Conservation (phyloP, 768 basidiomycete species). For the Suillus americanus region DNA sequence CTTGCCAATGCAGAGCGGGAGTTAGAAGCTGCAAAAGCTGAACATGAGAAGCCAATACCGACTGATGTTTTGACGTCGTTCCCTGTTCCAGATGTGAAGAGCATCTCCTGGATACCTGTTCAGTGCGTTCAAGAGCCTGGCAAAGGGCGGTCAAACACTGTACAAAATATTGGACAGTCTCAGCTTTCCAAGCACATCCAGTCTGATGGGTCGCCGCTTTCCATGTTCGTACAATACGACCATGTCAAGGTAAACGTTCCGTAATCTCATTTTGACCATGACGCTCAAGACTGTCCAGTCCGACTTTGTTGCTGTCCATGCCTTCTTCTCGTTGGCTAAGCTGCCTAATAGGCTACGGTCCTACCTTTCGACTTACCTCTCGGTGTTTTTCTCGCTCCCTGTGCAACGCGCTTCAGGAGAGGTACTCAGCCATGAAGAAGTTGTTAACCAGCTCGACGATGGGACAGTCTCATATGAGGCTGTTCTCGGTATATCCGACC, state of each 20-base stretch:
- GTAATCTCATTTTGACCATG: conserved; percentile 4
- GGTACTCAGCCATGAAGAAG: conserved; percentile 79
- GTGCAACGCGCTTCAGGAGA: conserved; percentile 70
- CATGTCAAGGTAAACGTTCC: conserved; percentile 71
- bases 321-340: conserved; percentile 72
- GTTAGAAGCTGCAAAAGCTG: conserved; percentile 80
- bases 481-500: conserved; percentile 57
- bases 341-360: conserved; percentile 77
- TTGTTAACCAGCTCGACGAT: conserved; percentile 86
- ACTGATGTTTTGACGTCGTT: conserved; percentile 77
- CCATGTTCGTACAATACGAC: conserved; percentile 93
- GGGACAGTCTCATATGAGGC: conserved; percentile 88
- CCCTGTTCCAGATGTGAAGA: conserved; percentile 88
- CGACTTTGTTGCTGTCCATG: conserved; percentile 84
- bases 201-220: conserved; percentile 62
- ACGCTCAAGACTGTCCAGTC: conserved; percentile 51
- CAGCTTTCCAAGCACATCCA: conserved; percentile 63
- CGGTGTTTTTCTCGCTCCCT: conserved; percentile 87
- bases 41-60: conserved; percentile 84
- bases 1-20: conserved; percentile 65
- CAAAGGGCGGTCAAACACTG: conserved; percentile 38
- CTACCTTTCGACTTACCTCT: conserved; percentile 77
- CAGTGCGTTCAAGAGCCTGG: conserved; percentile 65
- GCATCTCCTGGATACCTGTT: conserved; percentile 89
- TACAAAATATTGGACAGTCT: conserved; percentile 32